Evolutionary conservation across 2,329 filamentous ascomycete species (phyloP), one percentile per base, ranked within the genome.

Genomic region (Aspergillus eucalypticola): DNA sequence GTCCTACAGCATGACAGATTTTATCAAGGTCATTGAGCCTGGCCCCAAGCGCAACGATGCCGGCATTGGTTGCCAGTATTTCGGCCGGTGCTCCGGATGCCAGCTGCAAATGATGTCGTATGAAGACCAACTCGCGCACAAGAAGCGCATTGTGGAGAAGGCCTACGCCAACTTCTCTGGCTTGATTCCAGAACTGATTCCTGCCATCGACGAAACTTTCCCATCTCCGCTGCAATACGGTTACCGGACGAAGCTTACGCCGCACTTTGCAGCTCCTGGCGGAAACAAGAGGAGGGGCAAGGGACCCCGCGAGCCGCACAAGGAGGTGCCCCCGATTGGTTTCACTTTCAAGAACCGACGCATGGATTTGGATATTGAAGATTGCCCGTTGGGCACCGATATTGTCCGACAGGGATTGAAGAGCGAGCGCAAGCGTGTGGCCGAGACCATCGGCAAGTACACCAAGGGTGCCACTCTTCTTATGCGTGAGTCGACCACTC

Each of bases 81-180:
- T 99, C 72, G 81, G 86, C 42, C 84, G 83, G 57, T 99, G 95
- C 77, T 91, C 90, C 8, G 95, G 95, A 32, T 99, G 95, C 74
- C 95, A 99, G 78, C 93, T 98, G 76, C 95, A 99, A 80, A 97
- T 98, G 91, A 85, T 99, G 64, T 87, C 91, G 57, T 98, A 98
- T 75, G 78, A 84, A 29, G 90, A 92, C 69, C 95, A 99, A 75
- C 85, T 99, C 27, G 82, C 82, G 48, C 89, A 94, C 77, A 99
- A 99, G 81, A 88, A 85, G 73, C 84, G 85, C 60, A 90, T 98
- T 62, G 88, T 99, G 49, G 91, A 96, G 71, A 96, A 95, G 73
- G 95, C 95, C 7, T 99, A 90, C 80, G 84, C 82, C 63, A 94
- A 96, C 80, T 99, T 98, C 78, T 96, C 93, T 13, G 87, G 91